Evolutionary conservation across 108 stramenopile genomes (phyloP), one percentile per base, ranked within the genome.

Genomic region (Cyclotella cryptica): DNA sequence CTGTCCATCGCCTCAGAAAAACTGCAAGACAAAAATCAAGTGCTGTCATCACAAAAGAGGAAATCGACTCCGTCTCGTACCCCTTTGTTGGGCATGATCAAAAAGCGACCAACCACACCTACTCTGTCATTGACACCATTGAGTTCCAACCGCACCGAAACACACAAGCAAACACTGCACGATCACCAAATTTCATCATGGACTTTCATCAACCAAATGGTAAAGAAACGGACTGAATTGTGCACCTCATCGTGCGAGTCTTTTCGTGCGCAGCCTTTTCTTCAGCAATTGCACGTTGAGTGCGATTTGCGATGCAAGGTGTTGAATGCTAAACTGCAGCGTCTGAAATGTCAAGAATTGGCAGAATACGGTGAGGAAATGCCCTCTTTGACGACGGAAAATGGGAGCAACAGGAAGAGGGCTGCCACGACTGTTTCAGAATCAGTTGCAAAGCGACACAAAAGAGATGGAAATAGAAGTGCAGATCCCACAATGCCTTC

Each of bases 131-230:
- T 66, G 62, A 78, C 77, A 7, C 69, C 69, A 29, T 42, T 71
- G 62, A 78, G 49, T 30, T 53, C 62, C 18, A 71, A 71, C 43
- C 46, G 54, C 18, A 71, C 41, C 46, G 26, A 66, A 15, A 28
- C 24, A 6, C 26, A 24, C 71, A 12, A 21, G n/a, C 10, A 15
- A 35, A 35, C 35, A 35, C 35, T 24, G 28, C 61, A 43, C 49
- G 61, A 63, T 21, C 46, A 29, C 26, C 29, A 59, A 51, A 40
- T 64, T 40, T 41, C 62, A 19, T 70, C 70, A 21, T 78, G 77
- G 77, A 71, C 51, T 42, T 78, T 78, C 15, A 78, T 78, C 45
- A 55, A 46, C 24, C 39, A 35, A 54, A 78, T 78, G 69, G 21
- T 71, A 11, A 40, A 43, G n/a, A 51, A 70, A 40, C 46, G 69